phyloP scores from a whole-genome alignment of 129 eudicot species.

The Lactuca sativa region DNA sequence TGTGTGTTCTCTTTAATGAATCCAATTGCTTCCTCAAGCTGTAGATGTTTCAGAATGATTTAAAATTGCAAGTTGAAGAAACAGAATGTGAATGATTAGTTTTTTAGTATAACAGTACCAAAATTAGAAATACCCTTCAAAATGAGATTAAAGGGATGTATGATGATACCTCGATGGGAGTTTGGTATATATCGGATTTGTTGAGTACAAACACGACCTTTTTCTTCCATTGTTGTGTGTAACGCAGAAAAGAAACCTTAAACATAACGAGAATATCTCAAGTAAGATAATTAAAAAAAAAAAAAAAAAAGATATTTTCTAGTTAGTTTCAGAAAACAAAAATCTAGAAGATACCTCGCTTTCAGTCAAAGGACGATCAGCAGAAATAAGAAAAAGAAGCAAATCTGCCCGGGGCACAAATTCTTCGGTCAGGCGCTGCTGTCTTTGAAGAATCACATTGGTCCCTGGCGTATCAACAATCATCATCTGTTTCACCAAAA shows the following conservation, averaged over 20 bases:
- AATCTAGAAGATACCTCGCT: conserved; percentile 64
- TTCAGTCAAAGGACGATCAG: conserved; percentile 96
- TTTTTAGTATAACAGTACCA: background rate
- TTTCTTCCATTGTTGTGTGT: conserved; percentile 98
- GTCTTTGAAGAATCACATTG: conserved; percentile 98
- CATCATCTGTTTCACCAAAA: conserved; percentile 62
- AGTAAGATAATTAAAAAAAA: too few relatives aligned
- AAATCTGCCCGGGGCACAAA: conserved; percentile 97
- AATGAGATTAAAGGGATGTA: conserved; percentile 11
- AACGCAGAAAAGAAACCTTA: conserved; percentile 87
- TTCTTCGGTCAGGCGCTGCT: conserved; percentile 94
- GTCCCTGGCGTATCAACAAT: conserved; percentile 98
- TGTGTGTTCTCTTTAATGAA: conserved; percentile 77
- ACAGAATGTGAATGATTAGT: conserved; percentile 1
- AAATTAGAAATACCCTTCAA: background rate
- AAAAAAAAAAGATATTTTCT: too few relatives aligned
- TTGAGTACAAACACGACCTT: conserved; percentile 85
- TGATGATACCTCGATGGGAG: conserved; percentile 53
- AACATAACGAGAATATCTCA: conserved; percentile 20
- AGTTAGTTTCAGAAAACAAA: too few relatives aligned
- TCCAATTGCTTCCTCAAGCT: conserved; percentile 86
- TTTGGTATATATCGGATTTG: conserved; percentile 81
- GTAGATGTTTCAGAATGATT: conserved; percentile 22
- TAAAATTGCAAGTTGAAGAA: background rate
- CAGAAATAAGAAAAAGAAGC: conserved; percentile 89